Evolutionary conservation across 768 basidiomycete species (phyloP), one percentile per base, ranked within the genome.

Genomic region (Goffeauzyma gilvescens): DNA sequence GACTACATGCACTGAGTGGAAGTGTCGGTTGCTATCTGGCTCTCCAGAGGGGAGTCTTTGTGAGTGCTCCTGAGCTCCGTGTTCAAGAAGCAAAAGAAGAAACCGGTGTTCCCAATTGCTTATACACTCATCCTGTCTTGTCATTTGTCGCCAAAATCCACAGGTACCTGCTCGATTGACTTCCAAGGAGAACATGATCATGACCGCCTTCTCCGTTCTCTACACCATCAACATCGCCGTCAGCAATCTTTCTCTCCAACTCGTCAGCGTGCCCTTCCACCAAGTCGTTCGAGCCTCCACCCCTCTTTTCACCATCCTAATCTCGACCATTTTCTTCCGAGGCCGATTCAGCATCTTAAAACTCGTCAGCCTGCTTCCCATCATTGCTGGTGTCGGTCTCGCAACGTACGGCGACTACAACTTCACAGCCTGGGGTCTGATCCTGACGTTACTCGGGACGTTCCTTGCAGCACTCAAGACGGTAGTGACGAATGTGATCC

Each of bases 341-440:
- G 67, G 72, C 6, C 68, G 67, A 6, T 73, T 76, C 51, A 79
- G 72, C 51, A 67, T 63, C 1, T 55, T 68, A 18, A 87, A 82
- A 52, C 54, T 86, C 2, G 55, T 79, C 20, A 74, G 82, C 1
- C 72, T 96, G 28, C 49, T 82, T 5, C 86, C 89, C 0, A 86
- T 96, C 25, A 73, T 93, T 15, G 71, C 71, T 1, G 90, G 93
- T 12, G 93, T 98, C 10, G 84, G 76, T 4, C 75, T 98, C 39
- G 85, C 93, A 78, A 93, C 87, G 5, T 90, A 85, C 44, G 93
- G 89, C 41, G 89, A 95, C 57, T 96, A 93, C 65, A 80, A 84
- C 55, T 93, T 80, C 64, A 93, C 86, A 1, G 62, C 69, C 2
- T 75, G 74, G 62, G 93, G 93, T 4, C 74, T 96, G 45, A 55